Conservation (phyloP, 768 basidiomycete genomes). For the Russula virescens region DNA sequence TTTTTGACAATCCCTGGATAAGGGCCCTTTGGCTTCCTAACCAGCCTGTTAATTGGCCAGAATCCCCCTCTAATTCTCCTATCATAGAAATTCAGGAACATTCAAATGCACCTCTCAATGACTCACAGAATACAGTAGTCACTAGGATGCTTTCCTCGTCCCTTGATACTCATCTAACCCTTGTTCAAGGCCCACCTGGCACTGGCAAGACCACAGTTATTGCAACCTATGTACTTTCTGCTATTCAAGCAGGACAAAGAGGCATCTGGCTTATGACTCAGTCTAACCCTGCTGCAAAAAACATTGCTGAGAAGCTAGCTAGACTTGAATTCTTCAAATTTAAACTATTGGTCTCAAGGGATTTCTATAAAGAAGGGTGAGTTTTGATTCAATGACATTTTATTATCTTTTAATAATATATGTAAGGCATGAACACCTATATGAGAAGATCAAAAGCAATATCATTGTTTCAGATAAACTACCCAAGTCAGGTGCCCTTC, state of each 20-base stretch:
- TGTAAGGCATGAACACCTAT: slow-evolving; percentile 77
- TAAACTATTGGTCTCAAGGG: slow-evolving; percentile 64
- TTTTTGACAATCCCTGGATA: slow-evolving; percentile 37
- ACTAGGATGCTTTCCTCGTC: slow-evolving; percentile 36
- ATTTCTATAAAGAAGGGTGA: slow-evolving; percentile 65
- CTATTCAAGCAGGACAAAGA: slow-evolving; percentile 24
- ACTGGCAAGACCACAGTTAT: slow-evolving; percentile 32
- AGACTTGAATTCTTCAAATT: slow-evolving; percentile 48
- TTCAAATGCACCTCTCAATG: slow-evolving; percentile 33
- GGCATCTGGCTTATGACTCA: slow-evolving; percentile 80
- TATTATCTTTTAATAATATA: not conserved
- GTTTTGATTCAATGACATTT: slow-evolving; percentile 15
- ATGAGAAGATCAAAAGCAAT: slow-evolving; percentile 42
- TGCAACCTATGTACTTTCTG: slow-evolving; percentile 31
- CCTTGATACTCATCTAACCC: slow-evolving; percentile 33
- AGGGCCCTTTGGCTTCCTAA: slow-evolving; percentile 32
- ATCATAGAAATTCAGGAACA: slow-evolving; percentile 23
- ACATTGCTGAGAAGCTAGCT: slow-evolving; percentile 75
- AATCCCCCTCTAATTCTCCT: slow-evolving; percentile 25
- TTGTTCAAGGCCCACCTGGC: slow-evolving; percentile 34
- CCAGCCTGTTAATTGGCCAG: slow-evolving; percentile 36
- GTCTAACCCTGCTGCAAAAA: slow-evolving; percentile 84
- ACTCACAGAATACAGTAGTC: slow-evolving; percentile 36
- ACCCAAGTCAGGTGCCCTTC: slow-evolving; percentile 20
- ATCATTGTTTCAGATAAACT: slow-evolving; percentile 47